Percentiles rank a stretch among this genome's conserved stretches.
Conservation (phyloP, 2,329 filamentous ascomycete species). For the Cytospora mali region DNA sequence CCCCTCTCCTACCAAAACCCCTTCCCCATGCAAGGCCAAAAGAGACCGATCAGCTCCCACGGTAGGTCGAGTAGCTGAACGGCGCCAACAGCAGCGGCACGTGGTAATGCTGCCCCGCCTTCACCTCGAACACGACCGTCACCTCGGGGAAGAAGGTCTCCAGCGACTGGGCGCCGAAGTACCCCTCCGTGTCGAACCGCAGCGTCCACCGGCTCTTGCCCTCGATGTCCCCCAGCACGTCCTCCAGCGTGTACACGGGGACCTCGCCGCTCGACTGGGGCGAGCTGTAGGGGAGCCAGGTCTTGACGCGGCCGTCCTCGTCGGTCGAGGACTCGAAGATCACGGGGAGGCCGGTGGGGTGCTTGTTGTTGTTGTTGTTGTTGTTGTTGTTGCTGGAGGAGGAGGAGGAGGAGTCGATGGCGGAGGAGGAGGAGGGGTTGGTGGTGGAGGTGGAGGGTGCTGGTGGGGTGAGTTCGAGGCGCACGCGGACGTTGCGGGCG, state of each 20-base stretch:
- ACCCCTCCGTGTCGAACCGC: conserved; percentile 71
- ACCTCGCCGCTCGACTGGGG: conserved; percentile 56
- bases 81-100: conserved; percentile 77
- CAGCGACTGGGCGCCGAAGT: conserved; percentile 65
- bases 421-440: conserved; percentile 35
- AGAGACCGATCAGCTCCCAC: conserved; percentile 63
- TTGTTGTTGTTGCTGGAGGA: background rate
- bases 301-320: conserved; percentile 71
- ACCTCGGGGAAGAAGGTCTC: conserved; percentile 64
- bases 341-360: conserved; percentile 42
- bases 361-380: conserved; percentile 30
- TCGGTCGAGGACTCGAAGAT: conserved; percentile 71
- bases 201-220: conserved; percentile 65
- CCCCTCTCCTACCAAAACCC: background rate
- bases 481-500: conserved; percentile 66
- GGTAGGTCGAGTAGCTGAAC: conserved; percentile 81
- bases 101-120: conserved; percentile 70
- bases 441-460: conserved; percentile 29
- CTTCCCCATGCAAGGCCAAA: background rate
- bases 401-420: conserved; percentile 36
- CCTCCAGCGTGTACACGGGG: conserved; percentile 59
- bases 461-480: conserved; percentile 53
- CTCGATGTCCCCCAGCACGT: conserved; percentile 51
- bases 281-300: conserved; percentile 65
- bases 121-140: conserved; percentile 55